Conservation (phyloP, 2,329 filamentous ascomycete genomes). For the Phoma sp. region DNA sequence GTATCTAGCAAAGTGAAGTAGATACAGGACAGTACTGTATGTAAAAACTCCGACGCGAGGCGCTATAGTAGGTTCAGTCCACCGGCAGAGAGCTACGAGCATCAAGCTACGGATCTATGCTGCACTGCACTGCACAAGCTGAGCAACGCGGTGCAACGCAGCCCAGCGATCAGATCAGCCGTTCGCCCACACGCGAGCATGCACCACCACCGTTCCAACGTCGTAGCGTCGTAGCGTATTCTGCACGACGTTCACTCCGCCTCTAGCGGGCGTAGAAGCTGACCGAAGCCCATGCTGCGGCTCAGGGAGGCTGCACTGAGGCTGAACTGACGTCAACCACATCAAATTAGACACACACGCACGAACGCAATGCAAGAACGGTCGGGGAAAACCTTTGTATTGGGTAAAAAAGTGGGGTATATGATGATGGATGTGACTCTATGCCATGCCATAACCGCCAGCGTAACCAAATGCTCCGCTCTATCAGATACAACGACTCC, state of each 20-base stretch:
- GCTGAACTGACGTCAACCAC: slow-evolving; percentile 2
- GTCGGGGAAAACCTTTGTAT: neutral
- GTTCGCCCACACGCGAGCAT: slow-evolving; percentile 11
- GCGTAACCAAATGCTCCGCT: slow-evolving; percentile 4
- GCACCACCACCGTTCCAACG: slow-evolving; percentile 9
- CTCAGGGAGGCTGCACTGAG: too few relatives aligned
- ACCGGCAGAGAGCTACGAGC: too few relatives aligned
- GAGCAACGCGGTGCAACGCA: too few relatives aligned
- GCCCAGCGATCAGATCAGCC: too few relatives aligned
- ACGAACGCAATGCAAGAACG: neutral
- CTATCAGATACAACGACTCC: neutral
- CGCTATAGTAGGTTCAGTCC: too few relatives aligned
- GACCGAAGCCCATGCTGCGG: neutral
- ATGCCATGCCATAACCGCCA: neutral
- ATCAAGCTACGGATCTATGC: too few relatives aligned
- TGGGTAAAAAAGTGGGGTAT: slow-evolving; percentile 1
- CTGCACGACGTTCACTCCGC: slow-evolving; percentile 1
- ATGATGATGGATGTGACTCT: slow-evolving; percentile 1
- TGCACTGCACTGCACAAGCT: too few relatives aligned
- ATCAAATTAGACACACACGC: slow-evolving; percentile 10
- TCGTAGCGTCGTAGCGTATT: slow-evolving; percentile 14
- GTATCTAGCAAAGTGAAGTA: too few relatives aligned
- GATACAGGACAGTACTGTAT: too few relatives aligned
- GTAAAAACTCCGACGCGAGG: too few relatives aligned
- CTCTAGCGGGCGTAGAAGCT: slow-evolving; percentile 5